These are phyloP conservation scores for Psilocybe mexicana DNA, from an alignment of 1,284 basidiomycete genomes.

Conservation along the genomic window DNA sequence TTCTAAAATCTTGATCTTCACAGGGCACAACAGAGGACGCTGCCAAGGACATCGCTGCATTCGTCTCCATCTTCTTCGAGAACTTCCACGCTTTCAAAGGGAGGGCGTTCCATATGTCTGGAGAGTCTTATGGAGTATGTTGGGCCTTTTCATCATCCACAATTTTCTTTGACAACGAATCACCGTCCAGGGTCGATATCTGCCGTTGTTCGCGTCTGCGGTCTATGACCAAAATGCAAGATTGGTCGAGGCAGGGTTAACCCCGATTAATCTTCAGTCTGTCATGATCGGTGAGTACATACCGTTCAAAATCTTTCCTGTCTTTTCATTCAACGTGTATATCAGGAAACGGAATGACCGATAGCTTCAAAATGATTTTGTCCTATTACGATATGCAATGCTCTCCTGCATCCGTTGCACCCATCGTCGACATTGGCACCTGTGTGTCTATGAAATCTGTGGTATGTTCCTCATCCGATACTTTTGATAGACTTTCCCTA, in stretches of 20 bases:
- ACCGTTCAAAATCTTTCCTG: neutral
- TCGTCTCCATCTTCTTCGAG: constrained; percentile 73
- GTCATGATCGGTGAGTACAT: constrained; percentile 70
- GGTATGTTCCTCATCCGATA: constrained; percentile 30
- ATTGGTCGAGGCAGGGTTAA: constrained; percentile 57
- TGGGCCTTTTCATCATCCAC: neutral
- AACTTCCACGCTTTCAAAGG: constrained; percentile 69
- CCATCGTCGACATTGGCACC: constrained; percentile 38
- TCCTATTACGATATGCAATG: constrained; percentile 55
- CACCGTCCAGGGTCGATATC: constrained; percentile 68
- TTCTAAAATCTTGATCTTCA: neutral
- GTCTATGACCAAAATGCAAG: constrained; percentile 78
- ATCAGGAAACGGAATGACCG: constrained; percentile 59
- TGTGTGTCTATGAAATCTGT: constrained; percentile 53
- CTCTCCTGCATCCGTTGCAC: constrained; percentile 45
- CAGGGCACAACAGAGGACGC: constrained; percentile 66
- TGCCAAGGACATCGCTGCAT: constrained; percentile 67
- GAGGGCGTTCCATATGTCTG: constrained; percentile 68
- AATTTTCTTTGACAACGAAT: neutral
- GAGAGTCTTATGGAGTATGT: constrained; percentile 67
- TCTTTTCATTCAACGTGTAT: neutral
- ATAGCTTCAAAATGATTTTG: constrained; percentile 41
- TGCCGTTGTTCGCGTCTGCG: constrained; percentile 80
- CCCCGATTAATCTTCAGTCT: constrained; percentile 79
- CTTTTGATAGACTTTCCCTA: neutral